Base-by-base conservation (phyloP, 257 asterid genomes). In the Scutellaria galericulata region DNA sequence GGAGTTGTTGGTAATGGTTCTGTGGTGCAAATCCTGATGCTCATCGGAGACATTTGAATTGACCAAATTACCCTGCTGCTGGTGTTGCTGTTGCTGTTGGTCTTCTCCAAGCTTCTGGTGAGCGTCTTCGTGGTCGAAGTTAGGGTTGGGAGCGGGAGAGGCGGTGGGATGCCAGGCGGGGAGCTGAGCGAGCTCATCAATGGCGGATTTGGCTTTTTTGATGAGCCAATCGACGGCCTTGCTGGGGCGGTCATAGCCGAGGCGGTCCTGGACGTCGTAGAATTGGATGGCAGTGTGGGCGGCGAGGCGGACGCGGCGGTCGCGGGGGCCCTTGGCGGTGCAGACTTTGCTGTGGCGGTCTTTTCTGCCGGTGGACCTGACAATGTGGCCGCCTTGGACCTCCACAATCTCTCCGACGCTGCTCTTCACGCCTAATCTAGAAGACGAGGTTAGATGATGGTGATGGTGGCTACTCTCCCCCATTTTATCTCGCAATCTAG, bases 341-440 rank as follows among this genome's bases (percentile, higher is more conserved):
- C 99, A 92, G 22, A 95, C 99, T 80, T 95, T 95, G 80, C 99
- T 95, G 85, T 95, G 99, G 63, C 99, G 87, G 87, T 95, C 99
- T 83, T 95, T 95, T 55, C 98, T 80, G 18, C 99, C 99, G 6
- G 87, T 92, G 53, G 99, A 86, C 87, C 98, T 74, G 9, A 95
- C 90, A 86, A 95, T 95, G 97, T 92, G 99, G 68, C 99, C 99
- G 42, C 98, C 99, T 68, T 88, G 92, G 1, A 95, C 99, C 78
- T 90, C 96, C 54, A 95, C 99, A 9, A 92, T 86, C 90, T 95
- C 96, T 0, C 96, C 97, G 12, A 88, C 89, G 6, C 68, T 69
- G 56, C 46, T 68, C 50, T 74, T 80, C 50, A 50, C 22, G 1
- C 78, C 88, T 66, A 89, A 53, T 68, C 95, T 84, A 24, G 95